These are phyloP conservation scores for Penicillium cinerascens DNA, from an alignment of 495 filamentous ascomycete species.

Conservation along the genomic window DNA sequence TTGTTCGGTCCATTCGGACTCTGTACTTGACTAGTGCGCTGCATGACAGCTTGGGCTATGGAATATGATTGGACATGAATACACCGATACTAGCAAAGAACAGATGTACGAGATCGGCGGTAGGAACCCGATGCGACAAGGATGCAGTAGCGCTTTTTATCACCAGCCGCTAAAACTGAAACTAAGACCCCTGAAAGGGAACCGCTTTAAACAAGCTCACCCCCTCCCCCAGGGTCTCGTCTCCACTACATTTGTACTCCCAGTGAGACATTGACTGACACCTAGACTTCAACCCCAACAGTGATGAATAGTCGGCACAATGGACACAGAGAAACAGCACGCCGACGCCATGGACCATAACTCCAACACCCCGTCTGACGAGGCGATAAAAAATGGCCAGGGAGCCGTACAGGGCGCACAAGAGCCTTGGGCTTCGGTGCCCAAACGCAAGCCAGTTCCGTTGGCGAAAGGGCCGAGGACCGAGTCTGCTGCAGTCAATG, in stretches of 20 bases:
- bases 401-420: neutral
- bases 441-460: constrained; percentile 27
- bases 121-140: neutral
- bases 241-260: neutral
- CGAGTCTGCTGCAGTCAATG: neutral
- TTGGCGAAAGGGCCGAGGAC: neutral
- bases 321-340: neutral
- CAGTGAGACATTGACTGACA: neutral
- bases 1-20: no score
- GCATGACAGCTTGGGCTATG: no score
- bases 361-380: neutral
- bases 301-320: neutral
- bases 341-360: neutral
- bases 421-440: constrained; percentile 7
- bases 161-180: neutral
- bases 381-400: neutral
- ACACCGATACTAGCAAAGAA: no score
- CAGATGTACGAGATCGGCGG: neutral
- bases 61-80: neutral
- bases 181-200: neutral
- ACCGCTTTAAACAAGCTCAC: neutral
- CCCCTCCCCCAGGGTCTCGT: neutral
- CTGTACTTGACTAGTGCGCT: no score
- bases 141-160: neutral
- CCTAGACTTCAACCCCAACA: neutral